These are phyloP conservation scores for Paracamarosporium sp. DNA, from an alignment of 2,329 filamentous ascomycete species.

Conservation along the genomic window DNA sequence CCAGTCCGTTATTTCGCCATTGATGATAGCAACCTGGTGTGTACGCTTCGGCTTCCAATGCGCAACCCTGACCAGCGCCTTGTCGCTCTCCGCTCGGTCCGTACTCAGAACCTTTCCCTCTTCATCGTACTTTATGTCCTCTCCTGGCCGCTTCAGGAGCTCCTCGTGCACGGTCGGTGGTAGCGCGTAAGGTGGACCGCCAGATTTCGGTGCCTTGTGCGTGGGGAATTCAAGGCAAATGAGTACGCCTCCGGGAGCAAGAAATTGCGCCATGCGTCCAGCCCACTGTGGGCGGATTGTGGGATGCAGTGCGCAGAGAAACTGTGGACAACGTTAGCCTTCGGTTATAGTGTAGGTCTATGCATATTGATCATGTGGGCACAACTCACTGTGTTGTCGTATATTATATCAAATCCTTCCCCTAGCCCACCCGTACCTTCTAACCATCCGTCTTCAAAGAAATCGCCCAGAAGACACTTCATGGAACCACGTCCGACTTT, in stretches of 20 bases:
- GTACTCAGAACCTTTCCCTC: constrained; percentile 58
- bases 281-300: constrained; percentile 65
- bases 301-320: constrained; percentile 66
- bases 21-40: constrained; percentile 54
- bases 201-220: constrained; percentile 68
- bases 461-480: constrained; percentile 68
- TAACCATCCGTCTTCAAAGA: constrained; percentile 68
- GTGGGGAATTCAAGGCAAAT: constrained; percentile 81
- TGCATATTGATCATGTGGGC: no score
- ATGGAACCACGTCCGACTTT: constrained; percentile 57
- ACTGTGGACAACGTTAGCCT: constrained; percentile 48
- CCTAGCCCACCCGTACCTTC: constrained; percentile 42
- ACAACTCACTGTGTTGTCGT: constrained; percentile 65
- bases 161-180: constrained; percentile 73
- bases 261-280: constrained; percentile 60
- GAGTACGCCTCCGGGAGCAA: constrained; percentile 59
- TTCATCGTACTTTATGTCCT: constrained; percentile 67
- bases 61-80: constrained; percentile 53
- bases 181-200: constrained; percentile 77
- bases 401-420: constrained; percentile 68
- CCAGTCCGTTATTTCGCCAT: constrained; percentile 58
- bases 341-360: neutral
- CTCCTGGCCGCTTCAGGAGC: constrained; percentile 73
- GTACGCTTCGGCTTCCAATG: constrained; percentile 65
- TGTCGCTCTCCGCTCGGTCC: constrained; percentile 50